phyloP scores from a whole-genome alignment of 129 eudicot species.

The Flaveria trinervia region DNA sequence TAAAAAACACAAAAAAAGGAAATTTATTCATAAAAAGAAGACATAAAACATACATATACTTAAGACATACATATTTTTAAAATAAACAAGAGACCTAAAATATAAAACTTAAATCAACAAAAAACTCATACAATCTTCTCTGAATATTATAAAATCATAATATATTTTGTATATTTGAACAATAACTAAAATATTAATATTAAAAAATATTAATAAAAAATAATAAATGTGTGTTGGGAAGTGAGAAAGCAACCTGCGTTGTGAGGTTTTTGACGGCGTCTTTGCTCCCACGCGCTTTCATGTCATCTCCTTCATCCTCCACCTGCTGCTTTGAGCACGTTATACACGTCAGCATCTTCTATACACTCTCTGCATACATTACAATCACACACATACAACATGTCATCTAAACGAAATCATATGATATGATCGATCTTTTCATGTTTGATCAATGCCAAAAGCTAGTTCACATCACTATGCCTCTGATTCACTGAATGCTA shows the following conservation, averaged over 20 bases:
- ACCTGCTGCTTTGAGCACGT: constrained; percentile 62
- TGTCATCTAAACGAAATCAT: no score
- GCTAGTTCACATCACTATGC: not conserved
- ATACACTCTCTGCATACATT: no score
- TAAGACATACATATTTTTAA: no score
- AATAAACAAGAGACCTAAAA: no score
- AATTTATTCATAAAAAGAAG: no score
- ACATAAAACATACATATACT: not conserved
- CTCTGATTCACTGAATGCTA: not conserved
- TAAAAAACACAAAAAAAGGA: no score
- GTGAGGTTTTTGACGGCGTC: constrained; percentile 73
- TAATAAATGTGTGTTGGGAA: not conserved
- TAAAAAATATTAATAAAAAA: not conserved
- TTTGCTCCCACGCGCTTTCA: constrained; percentile 61
- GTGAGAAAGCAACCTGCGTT: constrained; percentile 55
- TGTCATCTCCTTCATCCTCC: constrained; percentile 55
- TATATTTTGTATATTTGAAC: not conserved
- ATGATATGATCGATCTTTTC: no score
- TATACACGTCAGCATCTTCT: constrained; percentile 70
- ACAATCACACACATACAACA: no score
- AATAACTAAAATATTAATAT: no score
- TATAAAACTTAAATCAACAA: no score
- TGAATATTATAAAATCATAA: not conserved
- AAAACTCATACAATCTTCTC: no score
- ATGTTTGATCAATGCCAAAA: not conserved